Base-by-base conservation (phyloP, 2,329 filamentous ascomycete genomes). In the Fusarium dimerum region DNA sequence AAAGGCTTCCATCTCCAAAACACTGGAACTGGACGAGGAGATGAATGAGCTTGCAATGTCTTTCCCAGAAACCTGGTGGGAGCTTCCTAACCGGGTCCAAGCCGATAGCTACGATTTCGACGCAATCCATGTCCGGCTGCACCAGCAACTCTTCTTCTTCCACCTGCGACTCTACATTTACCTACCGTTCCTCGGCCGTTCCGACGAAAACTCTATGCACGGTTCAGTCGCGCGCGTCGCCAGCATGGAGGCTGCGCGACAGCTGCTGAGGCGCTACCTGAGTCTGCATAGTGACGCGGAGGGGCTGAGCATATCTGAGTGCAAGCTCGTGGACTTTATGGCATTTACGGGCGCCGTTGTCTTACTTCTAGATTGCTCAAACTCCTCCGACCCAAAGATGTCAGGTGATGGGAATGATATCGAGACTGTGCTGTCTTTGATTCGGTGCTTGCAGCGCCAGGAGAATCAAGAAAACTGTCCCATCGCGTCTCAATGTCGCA, bases 111-210 rank as follows among this genome's bases (percentile, higher is more conserved):
- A 53, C 55, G 67, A 69, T 17, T 40, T 58, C 15, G 45, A 45
- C 15, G 66, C 69, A 20, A 55, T 73, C 16, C 64, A 70, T 29
- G 71, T 75, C 48, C 64, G 66, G 2, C 57, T 76, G 16, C 71
- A 76, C 57, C 63, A 64, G 3, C 74, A 76, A 44, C 73, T 76
- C 26, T 47, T 40, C 17, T 47, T 47, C 45, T 47, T 47, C 36
- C 45, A 47, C 51, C 70, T 76, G 36, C 66, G 73, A 32, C 68
- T 74, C 29, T 74, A 76, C 50, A 64, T 76, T 8, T 74, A 77
- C 51, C 66, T 78, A 6, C 75, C 75, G 1, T 76, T 76, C 51
- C 72, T 78, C 65, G 20, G 16, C 6, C 17, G 18, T 10, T 43
- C 47, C n/a, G 11, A 29, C 6, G n/a, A n/a, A n/a, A 36, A 43